A percentile compares a stretch with the other conserved stretches of the same genome.
Conservation (phyloP, 257 asterid species). For the Ajuga chamaepitys region DNA sequence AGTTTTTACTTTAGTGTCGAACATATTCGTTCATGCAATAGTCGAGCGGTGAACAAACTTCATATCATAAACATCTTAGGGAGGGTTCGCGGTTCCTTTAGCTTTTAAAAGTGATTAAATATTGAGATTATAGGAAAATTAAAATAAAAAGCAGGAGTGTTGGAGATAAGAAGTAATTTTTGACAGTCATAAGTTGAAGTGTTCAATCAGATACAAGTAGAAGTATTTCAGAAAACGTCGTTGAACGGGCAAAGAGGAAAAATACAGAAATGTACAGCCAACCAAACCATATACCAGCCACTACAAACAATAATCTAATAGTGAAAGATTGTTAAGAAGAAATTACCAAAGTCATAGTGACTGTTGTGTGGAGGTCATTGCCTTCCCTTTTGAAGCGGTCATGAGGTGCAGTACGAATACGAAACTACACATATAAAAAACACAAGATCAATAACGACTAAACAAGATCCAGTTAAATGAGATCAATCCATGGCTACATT, state of each 20-base stretch:
- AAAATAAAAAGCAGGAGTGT: too few relatives aligned
- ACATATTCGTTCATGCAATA: background rate
- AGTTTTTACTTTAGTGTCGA: background rate
- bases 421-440: slow-evolving; percentile 52
- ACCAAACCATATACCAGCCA: too few relatives aligned
- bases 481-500: background rate
- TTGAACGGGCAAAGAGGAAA: too few relatives aligned
- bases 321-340: background rate
- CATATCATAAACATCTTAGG: too few relatives aligned
- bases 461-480: slow-evolving; percentile 1
- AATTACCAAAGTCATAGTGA: slow-evolving; percentile 78
- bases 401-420: slow-evolving; percentile 84
- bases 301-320: background rate
- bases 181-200: too few relatives aligned
- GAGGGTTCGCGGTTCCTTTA: too few relatives aligned
- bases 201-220: too few relatives aligned
- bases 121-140: too few relatives aligned
- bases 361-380: slow-evolving; percentile 72
- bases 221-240: too few relatives aligned
- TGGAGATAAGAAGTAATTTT: too few relatives aligned
- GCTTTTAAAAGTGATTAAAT: too few relatives aligned
- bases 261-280: background rate
- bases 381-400: slow-evolving; percentile 85
- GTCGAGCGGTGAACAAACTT: too few relatives aligned
- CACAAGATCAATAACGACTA: background rate